phyloP scores from a whole-genome alignment of 805 yeast species.

The Zygoascus biomembranicola region DNA sequence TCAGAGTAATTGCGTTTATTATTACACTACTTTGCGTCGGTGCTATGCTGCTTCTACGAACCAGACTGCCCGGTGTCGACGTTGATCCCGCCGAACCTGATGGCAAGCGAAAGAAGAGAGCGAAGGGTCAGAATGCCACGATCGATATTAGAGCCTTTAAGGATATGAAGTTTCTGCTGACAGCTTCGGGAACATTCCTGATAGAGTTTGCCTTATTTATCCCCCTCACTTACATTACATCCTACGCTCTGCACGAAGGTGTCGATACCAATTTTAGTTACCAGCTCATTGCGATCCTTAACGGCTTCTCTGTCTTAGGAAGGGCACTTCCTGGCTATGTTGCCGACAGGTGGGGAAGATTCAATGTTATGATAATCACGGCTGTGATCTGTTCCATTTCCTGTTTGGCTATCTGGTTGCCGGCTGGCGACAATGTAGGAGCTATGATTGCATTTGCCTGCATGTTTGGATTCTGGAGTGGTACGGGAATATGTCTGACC shows the following conservation, averaged over 20 bases:
- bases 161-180: constrained; percentile 23
- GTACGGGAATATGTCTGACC: constrained; percentile 54
- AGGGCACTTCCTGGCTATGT: constrained; percentile 46
- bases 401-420: constrained; percentile 56
- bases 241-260: constrained; percentile 37
- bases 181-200: constrained; percentile 25
- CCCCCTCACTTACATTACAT: constrained; percentile 46
- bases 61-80: constrained; percentile 25
- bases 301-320: constrained; percentile 44
- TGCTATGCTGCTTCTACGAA: constrained; percentile 31
- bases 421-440: constrained; percentile 38
- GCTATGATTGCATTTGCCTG: constrained; percentile 46
- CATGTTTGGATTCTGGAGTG: constrained; percentile 48
- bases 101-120: constrained; percentile 8
- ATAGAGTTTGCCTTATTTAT: constrained; percentile 47
- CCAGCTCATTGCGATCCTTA: constrained; percentile 39
- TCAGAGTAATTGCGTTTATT: constrained; percentile 38
- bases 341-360: constrained; percentile 49
- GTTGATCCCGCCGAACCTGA: not conserved
- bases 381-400: constrained; percentile 38
- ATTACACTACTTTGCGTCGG: constrained; percentile 22
- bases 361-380: constrained; percentile 47
- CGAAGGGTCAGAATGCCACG: constrained; percentile 13
- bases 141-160: constrained; percentile 25
- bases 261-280: constrained; percentile 22